phyloP scores from a whole-genome alignment of 2,329 filamentous ascomycete species.

The Tricladium varicosporioides region DNA sequence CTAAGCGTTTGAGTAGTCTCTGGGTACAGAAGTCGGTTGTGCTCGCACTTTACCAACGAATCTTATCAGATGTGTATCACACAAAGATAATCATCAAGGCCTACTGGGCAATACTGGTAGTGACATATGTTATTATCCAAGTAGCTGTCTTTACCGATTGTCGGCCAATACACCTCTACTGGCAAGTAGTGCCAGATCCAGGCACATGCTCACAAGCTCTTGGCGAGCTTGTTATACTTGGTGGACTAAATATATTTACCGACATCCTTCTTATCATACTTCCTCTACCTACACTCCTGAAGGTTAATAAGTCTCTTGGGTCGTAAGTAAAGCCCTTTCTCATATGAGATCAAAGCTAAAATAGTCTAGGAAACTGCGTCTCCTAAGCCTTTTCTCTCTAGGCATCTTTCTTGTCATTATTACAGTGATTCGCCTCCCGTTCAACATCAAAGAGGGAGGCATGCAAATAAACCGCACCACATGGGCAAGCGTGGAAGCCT shows the following conservation, averaged over 20 bases:
- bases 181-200: conserved; percentile 22
- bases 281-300: conserved; percentile 17
- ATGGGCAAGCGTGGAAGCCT: conserved; percentile 17
- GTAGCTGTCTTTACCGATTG: conserved; percentile 20
- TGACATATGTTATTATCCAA: conserved; percentile 16
- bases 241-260: conserved; percentile 21
- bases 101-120: conserved; percentile 15
- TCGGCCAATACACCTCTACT: conserved; percentile 18
- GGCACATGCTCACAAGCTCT: conserved; percentile 14
- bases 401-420: conserved; percentile 17
- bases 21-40: conserved; percentile 21
- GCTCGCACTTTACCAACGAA: conserved; percentile 12
- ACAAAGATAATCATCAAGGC: conserved; percentile 8
- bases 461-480: conserved; percentile 14
- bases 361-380: not conserved
- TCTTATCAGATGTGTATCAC: conserved; percentile 10
- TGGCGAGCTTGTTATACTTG: conserved; percentile 7
- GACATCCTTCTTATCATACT: conserved; percentile 23
- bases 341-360: not conserved
- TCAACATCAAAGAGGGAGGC: conserved; percentile 7
- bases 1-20: conserved; percentile 8
- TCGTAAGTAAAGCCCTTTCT: conserved; percentile 37
- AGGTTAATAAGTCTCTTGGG: conserved; percentile 5
- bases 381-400: conserved; percentile 12
- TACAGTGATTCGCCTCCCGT: conserved; percentile 16